A percentile compares a stretch with the other conserved stretches of the same genome.
phyloP scores from a whole-genome alignment of 331 rosid genomes.

The Prunus yedoensis region DNA sequence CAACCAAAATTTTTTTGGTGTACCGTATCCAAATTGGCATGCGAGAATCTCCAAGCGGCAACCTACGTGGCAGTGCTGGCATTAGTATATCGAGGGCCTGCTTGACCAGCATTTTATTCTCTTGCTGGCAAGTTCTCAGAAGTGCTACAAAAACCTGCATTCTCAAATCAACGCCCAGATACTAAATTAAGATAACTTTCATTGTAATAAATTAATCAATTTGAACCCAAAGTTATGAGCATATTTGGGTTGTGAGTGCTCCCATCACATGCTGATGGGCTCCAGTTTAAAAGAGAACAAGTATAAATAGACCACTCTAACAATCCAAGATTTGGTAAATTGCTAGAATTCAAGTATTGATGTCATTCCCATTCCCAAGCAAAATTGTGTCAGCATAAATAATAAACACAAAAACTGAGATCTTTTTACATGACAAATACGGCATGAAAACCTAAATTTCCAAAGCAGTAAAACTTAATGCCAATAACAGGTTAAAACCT shows the following conservation, averaged over 20 bases:
- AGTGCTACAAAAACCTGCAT: conserved; percentile 98
- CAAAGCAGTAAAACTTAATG: neutral
- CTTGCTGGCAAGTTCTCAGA: conserved; percentile 98
- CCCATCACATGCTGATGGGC: neutral
- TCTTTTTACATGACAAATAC: neutral
- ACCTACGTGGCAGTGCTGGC: conserved; percentile 97
- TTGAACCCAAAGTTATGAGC: neutral
- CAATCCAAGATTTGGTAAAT: neutral
- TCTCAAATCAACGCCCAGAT: conserved; percentile 29
- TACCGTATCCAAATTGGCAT: conserved; percentile 99
- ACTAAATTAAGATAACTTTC: conserved; percentile 6
- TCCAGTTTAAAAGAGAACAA: neutral
- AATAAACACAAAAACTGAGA: neutral
- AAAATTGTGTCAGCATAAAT: neutral
- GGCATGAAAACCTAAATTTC: neutral
- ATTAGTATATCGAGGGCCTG: conserved; percentile 99
- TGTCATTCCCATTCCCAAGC: neutral
- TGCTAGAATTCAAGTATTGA: neutral
- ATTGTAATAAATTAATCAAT: neutral
- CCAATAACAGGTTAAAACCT: conserved; percentile 8
- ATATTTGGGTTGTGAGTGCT: neutral
- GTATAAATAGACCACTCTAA: neutral
- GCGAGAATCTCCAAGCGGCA: conserved; percentile 95
- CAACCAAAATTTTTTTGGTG: conserved; percentile 92
- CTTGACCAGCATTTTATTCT: conserved; percentile 98